phyloP scores from a whole-genome alignment of 1,139 yeast species.

The Hyphopichia fennica region DNA sequence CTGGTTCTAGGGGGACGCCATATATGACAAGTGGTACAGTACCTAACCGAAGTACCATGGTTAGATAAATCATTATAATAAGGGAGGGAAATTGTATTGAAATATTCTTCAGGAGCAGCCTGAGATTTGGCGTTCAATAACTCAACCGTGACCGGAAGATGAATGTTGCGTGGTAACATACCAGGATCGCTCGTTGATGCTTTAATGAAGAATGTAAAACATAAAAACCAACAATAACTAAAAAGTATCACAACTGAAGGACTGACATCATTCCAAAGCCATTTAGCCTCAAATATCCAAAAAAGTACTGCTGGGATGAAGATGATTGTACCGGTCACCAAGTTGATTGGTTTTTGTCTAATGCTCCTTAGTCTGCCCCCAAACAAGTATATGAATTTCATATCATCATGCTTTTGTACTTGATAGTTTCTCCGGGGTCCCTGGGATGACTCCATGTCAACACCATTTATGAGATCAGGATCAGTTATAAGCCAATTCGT shows the following conservation, averaged over 20 bases:
- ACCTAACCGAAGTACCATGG: constrained; percentile 41
- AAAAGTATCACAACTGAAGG: constrained; percentile 62
- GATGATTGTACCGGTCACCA: constrained; percentile 33
- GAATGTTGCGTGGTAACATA: constrained; percentile 65
- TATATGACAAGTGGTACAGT: constrained; percentile 47
- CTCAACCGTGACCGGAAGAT: constrained; percentile 38
- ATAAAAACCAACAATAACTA: constrained; percentile 55
- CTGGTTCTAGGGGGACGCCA: constrained; percentile 49
- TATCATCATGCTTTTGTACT: constrained; percentile 27
- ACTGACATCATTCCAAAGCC: constrained; percentile 58
- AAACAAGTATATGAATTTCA: constrained; percentile 46
- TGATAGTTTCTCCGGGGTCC: constrained; percentile 31
- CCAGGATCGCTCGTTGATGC: constrained; percentile 74
- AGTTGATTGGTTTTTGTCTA: constrained; percentile 34
- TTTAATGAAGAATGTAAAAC: constrained; percentile 47
- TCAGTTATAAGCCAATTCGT: constrained; percentile 48
- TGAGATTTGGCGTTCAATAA: constrained; percentile 18
- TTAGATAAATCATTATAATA: constrained; percentile 18
- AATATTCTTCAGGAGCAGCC: constrained; percentile 62
- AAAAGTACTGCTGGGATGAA: constrained; percentile 52
- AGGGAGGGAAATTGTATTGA: constrained; percentile 58
- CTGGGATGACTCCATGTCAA: constrained; percentile 5
- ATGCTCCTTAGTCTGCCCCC: constrained; percentile 64
- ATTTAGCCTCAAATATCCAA: constrained; percentile 45
- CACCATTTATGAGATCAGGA: constrained; percentile 23